Evolutionary conservation across 768 basidiomycete genomes (phyloP), one percentile per base, ranked within the genome.

Genomic region (Xerocomellus intermedius): DNA sequence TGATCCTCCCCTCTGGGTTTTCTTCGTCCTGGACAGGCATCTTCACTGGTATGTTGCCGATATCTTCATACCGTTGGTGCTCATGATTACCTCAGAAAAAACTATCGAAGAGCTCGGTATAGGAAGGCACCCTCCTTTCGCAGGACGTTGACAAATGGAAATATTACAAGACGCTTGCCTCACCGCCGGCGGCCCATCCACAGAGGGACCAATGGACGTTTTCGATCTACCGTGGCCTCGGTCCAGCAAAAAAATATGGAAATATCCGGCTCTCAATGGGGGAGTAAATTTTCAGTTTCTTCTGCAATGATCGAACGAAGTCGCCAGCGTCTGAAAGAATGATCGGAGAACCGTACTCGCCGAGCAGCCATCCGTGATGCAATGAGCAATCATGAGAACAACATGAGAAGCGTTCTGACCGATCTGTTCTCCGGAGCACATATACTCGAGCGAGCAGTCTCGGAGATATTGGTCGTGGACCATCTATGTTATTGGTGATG

Each of bases 221-320:
- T 0, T 78, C 79, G 2, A 74, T 87, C 2, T 83, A 86, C 63
- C 78, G 85, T 12, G 85, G 85, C 8, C 61, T 87, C 2, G 77
- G 87, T 8, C 86, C 86, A 0, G 81, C 79, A 3, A 81, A 79
- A 59, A 85, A 83, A n/a, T n/a, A n/a, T n/a, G n/a, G n/a, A n/a
- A n/a, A n/a, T n/a, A n/a, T n/a, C n/a, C n/a, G n/a, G n/a, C n/a
- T n/a, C n/a, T n/a, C n/a, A n/a, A n/a, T n/a, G n/a, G n/a, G n/a
- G n/a, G n/a, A n/a, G n/a, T n/a, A n/a, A n/a, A n/a, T n/a, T n/a
- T n/a, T n/a, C n/a, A n/a, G n/a, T n/a, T n/a, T n/a, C n/a, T n/a
- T n/a, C n/a, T n/a, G n/a, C n/a, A n/a, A n/a, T n/a, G n/a, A n/a
- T n/a, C n/a, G n/a, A n/a, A n/a, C n/a, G n/a, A n/a, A n/a, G n/a